Evolutionary conservation across 75 land plant genomes (phyloP), one percentile per base, ranked within the genome.

Genomic region (Selaginella moellendorffii): DNA sequence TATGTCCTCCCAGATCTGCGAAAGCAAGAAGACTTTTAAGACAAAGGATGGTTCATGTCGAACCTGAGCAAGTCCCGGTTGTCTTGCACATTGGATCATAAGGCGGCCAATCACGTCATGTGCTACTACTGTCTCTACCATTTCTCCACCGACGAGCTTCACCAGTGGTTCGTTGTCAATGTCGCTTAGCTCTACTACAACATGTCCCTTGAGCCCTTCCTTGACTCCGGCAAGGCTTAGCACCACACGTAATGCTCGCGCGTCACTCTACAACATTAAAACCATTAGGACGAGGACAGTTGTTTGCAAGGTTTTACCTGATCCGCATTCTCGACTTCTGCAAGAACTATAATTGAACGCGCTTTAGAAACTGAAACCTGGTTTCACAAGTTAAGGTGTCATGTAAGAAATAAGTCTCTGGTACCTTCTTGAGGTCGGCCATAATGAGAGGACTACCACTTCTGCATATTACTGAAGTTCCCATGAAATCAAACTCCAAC

Each of bases 301-400:
- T 36, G 46, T 36, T 5, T 36, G 46, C 14, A 14, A 5, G 46
- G 5, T 5, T 36, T 5, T 26, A 86, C 90, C 79, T 86, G 83
- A 60, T 88, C 95, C 21, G 88, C 83, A 78, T 88, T 85, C 63
- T 81, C 83, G 76, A 77, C 82, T 61, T 80, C 69, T 63, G 95
- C 95, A 64, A 88, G 74, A 28, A 88, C 85, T 54, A 88, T 85
- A 52, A 85, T 81, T 19, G 95, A 77, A 53, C 88, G 85, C 21
- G 95, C 95, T 30, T 85, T 82, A 20, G 90, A 83, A 0, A 86
- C 90, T 53, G 90, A 80, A 27, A 83, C 90, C 90, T 86, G 80
- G 29, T n/a, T 31, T 70, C 10, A 30, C n/a, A n/a, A n/a, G n/a
- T n/a, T n/a, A n/a, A n/a, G n/a, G n/a, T n/a, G n/a, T n/a, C n/a